phyloP scores from a whole-genome alignment of 441 rosid species.

The Cnidoscolus chayamansa region DNA sequence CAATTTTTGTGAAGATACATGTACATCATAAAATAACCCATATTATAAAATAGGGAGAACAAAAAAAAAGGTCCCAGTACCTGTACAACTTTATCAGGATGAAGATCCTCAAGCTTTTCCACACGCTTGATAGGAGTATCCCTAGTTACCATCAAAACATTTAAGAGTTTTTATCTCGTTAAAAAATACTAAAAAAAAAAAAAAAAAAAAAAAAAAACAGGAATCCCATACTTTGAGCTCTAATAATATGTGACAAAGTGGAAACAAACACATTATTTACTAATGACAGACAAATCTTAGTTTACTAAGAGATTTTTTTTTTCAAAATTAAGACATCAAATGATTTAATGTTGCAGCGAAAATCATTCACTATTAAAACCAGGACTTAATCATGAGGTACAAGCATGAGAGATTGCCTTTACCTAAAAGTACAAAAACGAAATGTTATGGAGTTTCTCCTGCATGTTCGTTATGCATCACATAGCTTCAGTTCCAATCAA shows the following conservation, averaged over 20 bases:
- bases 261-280: not conserved
- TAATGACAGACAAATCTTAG: not conserved
- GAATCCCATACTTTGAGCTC: not conserved
- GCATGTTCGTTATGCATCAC: not conserved
- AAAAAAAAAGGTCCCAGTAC: constrained; percentile 29
- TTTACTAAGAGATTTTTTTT: not conserved
- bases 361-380: not conserved
- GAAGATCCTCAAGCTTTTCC: constrained; percentile 69
- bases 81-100: constrained; percentile 63
- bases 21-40: not conserved
- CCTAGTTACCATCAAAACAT: constrained; percentile 34
- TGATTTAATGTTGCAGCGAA: not conserved
- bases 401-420: not conserved
- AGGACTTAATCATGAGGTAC: not conserved
- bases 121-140: constrained; percentile 39
- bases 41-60: not conserved
- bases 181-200: not conserved
- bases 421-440: not conserved
- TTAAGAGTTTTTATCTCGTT: not conserved
- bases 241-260: not conserved
- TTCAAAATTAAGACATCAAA: not conserved
- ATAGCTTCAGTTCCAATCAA: not conserved
- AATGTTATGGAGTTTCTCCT: not conserved
- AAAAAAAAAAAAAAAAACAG: not conserved
- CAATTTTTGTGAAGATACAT: not conserved